Evolutionary conservation across 2,329 filamentous ascomycete species (phyloP), one percentile per base, ranked within the genome.

Genomic region (Aspergillus eucalypticola): DNA sequence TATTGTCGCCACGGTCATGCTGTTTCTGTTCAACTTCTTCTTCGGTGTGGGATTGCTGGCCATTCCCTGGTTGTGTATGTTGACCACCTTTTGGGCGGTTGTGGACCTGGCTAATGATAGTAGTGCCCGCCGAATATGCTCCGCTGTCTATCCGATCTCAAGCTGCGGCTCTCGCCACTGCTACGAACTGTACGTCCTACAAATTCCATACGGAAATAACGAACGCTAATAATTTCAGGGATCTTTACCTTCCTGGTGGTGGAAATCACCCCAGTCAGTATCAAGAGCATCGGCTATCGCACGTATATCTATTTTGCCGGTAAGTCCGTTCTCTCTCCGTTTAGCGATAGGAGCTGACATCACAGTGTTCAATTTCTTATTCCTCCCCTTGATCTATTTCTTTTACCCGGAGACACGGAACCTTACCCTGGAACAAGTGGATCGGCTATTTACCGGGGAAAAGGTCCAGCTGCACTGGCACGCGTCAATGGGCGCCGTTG

Each of bases 11-110:
- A 76, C 75, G 1, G 71, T 80, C 3, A 81, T 82, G 78, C 81
- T 85, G 69, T 84, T 84, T 69, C 64, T 84, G 6, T 84, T 83
- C 71, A 83, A 83, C 64, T 76, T 83, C 46, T 83, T 82, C 73
- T 84, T 84, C 61, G 82, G 76, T 15, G 78, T 83, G 29, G 80
- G 80, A 6, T 65, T 76, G 42, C 68, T 81, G 41, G 81, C 79
- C 3, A 76, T 81, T 13, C 78, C 78, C 11, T 82, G 79, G 73
- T 64, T 73, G 15, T 63, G 69, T 71, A 68, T 39, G 67, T 67
- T 27, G 25, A 25, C 19, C 21, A 42, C 50, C 10, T 8, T 67
- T 67, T 1, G 69, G 69, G 71, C 11, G 32, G 0, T 2, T 5
- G 64, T 78, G 5, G 15, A 42, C 10, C 4, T 21, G n/a, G 41